phyloP scores from a whole-genome alignment of 163 green algal species.

The Volvox carteri region DNA sequence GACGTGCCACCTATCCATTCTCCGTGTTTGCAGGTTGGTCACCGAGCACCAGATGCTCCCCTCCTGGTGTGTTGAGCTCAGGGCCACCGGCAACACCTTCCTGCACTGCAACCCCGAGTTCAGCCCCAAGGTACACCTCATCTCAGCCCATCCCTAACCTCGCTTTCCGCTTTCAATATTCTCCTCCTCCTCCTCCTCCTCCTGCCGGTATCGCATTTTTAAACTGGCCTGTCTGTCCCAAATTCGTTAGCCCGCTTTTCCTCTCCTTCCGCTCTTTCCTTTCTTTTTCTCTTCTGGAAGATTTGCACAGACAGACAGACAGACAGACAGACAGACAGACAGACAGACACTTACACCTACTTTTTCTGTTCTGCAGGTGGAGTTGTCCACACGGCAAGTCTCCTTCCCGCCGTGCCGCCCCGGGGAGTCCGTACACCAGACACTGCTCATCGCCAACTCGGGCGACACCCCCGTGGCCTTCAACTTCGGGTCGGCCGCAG shows the following conservation, averaged over 20 bases:
- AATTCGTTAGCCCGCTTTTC: too few relatives aligned
- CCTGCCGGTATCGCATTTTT: too few relatives aligned
- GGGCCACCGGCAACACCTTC: conserved; percentile 80
- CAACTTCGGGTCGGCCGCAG: conserved; percentile 55
- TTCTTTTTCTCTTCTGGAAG: too few relatives aligned
- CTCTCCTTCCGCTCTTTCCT: too few relatives aligned
- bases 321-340: too few relatives aligned
- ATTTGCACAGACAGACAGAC: too few relatives aligned
- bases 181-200: background rate
- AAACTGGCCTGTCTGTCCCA: too few relatives aligned
- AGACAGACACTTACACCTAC: background rate
- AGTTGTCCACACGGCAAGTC: conserved; percentile 54
- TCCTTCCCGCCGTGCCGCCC: conserved; percentile 73
- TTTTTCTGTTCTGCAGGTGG: conserved; percentile 9
- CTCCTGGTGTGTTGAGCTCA: conserved; percentile 62
- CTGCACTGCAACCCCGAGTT: conserved; percentile 76
- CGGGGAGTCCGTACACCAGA: conserved; percentile 69
- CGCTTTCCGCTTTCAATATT: background rate
- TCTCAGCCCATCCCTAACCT: background rate
- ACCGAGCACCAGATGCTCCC: conserved; percentile 63
- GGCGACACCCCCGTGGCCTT: conserved; percentile 81
- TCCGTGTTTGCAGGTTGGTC: conserved; percentile 48
- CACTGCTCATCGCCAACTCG: conserved; percentile 76
- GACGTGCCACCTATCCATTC: too few relatives aligned
- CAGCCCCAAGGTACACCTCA: conserved; percentile 65